A percentile compares a stretch with the other conserved stretches of the same genome.
Conservation (phyloP, 192 early-diverging fungal genomes). For the Coemansia sp. region DNA sequence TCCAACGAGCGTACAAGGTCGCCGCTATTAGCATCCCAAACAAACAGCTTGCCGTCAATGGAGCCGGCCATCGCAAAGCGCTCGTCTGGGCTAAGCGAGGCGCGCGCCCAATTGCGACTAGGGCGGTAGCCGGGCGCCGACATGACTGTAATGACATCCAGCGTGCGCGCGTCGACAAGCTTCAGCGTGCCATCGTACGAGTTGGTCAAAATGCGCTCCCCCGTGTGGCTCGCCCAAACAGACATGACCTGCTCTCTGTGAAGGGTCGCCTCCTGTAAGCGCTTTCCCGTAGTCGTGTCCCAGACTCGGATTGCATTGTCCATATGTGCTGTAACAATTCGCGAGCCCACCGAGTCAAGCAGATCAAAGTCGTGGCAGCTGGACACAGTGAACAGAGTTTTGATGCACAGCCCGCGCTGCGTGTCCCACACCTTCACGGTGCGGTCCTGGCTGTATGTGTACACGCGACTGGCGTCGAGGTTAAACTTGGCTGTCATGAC, state of each 20-base stretch:
- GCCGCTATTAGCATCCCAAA: slow-evolving; percentile 73
- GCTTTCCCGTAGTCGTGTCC: slow-evolving; percentile 80
- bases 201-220: slow-evolving; percentile 81
- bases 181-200: slow-evolving; percentile 90
- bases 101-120: slow-evolving; percentile 86
- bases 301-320: slow-evolving; percentile 91
- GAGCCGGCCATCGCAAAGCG: slow-evolving; percentile 80
- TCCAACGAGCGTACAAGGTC: slow-evolving; percentile 65
- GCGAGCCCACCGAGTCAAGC: slow-evolving; percentile 72
- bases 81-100: slow-evolving; percentile 80
- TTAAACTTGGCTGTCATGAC: slow-evolving; percentile 87
- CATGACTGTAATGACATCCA: slow-evolving; percentile 63
- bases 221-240: slow-evolving; percentile 61
- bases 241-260: slow-evolving; percentile 90
- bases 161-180: slow-evolving; percentile 77
- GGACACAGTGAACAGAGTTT: slow-evolving; percentile 90
- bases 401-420: slow-evolving; percentile 80
- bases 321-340: slow-evolving; percentile 88
- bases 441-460: slow-evolving; percentile 92
- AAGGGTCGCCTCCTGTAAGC: slow-evolving; percentile 79
- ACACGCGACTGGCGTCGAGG: slow-evolving; percentile 72
- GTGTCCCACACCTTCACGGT: slow-evolving; percentile 97
- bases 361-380: slow-evolving; percentile 90
- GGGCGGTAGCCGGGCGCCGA: slow-evolving; percentile 73
- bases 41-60: slow-evolving; percentile 72